phyloP scores from a whole-genome alignment of 2,329 filamentous ascomycete species.

The Dothideomycetes sp. region DNA sequence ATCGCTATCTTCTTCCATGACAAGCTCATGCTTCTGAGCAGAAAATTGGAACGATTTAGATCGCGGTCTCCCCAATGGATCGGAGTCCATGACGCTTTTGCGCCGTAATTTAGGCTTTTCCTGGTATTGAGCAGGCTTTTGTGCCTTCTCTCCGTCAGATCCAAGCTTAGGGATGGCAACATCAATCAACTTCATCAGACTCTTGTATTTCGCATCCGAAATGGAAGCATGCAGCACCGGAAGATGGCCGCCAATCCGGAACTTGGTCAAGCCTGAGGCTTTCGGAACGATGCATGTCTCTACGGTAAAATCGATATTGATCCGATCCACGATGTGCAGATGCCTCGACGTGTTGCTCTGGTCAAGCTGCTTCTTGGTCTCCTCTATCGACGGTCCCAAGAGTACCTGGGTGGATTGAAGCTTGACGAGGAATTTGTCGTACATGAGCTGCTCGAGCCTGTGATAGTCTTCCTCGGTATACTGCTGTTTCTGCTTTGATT shows the following conservation, averaged over 20 bases:
- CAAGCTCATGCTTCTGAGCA: conserved; percentile 62
- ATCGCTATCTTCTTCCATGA: conserved; percentile 64
- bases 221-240: conserved; percentile 85
- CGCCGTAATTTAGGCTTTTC: conserved; percentile 17
- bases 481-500: conserved; percentile 77
- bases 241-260: conserved; percentile 82
- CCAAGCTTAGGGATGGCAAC: conserved; percentile 84
- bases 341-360: conserved; percentile 55
- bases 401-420: conserved; percentile 90
- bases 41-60: conserved; percentile 69
- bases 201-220: conserved; percentile 95
- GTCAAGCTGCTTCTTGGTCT: conserved; percentile 73
- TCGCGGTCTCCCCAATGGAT: conserved; percentile 45
- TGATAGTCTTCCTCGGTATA: conserved; percentile 87
- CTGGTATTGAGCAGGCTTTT: background rate
- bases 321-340: conserved; percentile 87
- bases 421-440: conserved; percentile 91
- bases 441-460: conserved; percentile 85
- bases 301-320: conserved; percentile 95
- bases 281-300: conserved; percentile 96
- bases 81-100: conserved; percentile 24
- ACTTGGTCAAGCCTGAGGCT: conserved; percentile 82
- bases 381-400: conserved; percentile 86
- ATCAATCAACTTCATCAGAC: conserved; percentile 89
- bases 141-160: conserved; percentile 27